These are phyloP conservation scores for Aspergillus ruber DNA, from an alignment of 2,329 filamentous ascomycete species.

Conservation along the genomic window DNA sequence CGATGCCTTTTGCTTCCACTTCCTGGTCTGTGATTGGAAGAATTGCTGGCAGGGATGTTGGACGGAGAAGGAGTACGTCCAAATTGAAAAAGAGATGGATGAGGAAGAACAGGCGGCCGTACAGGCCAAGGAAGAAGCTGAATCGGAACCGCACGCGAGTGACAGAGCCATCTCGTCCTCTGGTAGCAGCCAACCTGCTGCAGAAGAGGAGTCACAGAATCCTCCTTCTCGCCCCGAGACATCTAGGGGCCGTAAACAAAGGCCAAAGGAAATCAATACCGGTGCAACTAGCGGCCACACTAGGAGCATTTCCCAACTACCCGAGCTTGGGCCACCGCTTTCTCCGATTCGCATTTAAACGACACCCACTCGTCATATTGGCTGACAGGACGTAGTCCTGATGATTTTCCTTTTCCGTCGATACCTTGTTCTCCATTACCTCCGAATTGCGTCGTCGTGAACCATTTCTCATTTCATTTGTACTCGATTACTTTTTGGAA, in stretches of 20 bases:
- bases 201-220: constrained; percentile 29
- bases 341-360: constrained; percentile 43
- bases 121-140: constrained; percentile 16
- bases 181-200: constrained; percentile 52
- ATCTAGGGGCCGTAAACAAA: constrained; percentile 23
- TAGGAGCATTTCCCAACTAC: constrained; percentile 38
- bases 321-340: constrained; percentile 42
- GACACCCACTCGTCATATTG: background rate
- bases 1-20: constrained; percentile 90
- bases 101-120: constrained; percentile 24
- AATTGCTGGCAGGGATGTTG: constrained; percentile 96
- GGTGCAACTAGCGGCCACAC: constrained; percentile 15
- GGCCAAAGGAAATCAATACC: constrained; percentile 29
- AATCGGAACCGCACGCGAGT: constrained; percentile 26
- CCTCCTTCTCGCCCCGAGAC: constrained; percentile 16
- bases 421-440: too few species aligned
- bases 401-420: too few species aligned
- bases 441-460: too few species aligned
- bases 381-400: too few species aligned
- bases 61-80: constrained; percentile 74
- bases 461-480: background rate
- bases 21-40: constrained; percentile 89
- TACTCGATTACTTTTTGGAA: background rate
- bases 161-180: constrained; percentile 59
- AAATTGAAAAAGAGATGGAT: constrained; percentile 44